Base-by-base conservation (phyloP, 805 yeast genomes). In the Debaryomyces maramus region DNA sequence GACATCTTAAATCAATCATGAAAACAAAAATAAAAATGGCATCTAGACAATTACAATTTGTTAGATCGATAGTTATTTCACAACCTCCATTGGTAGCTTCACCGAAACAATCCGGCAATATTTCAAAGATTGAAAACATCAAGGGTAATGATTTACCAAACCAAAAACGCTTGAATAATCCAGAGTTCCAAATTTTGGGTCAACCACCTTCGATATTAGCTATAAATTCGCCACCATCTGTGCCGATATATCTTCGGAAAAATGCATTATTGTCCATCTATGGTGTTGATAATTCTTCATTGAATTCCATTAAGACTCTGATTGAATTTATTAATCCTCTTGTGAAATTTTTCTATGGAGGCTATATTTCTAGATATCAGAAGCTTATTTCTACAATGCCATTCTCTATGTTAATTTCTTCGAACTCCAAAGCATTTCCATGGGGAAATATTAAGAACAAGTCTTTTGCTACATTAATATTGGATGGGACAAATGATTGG, bases 401-500 rank as follows among this genome's bases (percentile, higher is more conserved):
- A 7, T 58, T 72, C 34, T 70, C 71, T 13, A 39, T 71, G 20
- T 56, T 77, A 38, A 62, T 77, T 1, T 66, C 77, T 11, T 64
- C 79, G 2, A 58, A 52, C 28, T 50, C 47, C n/a, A 52, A 54
- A 14, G 45, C 45, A 17, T 39, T 40, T 36, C 34, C 47, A 5
- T 52, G 41, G 29, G 32, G 31, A 24, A 36, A 45, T 33, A 51
- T 41, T 32, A 60, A 55, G 24, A 45, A 55, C 14, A 70, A 65
- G 34, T 62, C 80, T 3, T 71, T 78, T 45, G 72, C 70, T 7
- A 64, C 60, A 30, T 41, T 82, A 18, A 44, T 62, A 3, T 52
- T 82, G 41, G 85, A 82, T 46, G 88, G 88, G 2, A 62, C 76
- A 0, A 56, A 57, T 14, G 88, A 82, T 50, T 82, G 85, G 85